phyloP scores from a whole-genome alignment of 2,329 filamentous ascomycete genomes.

The Hypoxylon sp. region DNA sequence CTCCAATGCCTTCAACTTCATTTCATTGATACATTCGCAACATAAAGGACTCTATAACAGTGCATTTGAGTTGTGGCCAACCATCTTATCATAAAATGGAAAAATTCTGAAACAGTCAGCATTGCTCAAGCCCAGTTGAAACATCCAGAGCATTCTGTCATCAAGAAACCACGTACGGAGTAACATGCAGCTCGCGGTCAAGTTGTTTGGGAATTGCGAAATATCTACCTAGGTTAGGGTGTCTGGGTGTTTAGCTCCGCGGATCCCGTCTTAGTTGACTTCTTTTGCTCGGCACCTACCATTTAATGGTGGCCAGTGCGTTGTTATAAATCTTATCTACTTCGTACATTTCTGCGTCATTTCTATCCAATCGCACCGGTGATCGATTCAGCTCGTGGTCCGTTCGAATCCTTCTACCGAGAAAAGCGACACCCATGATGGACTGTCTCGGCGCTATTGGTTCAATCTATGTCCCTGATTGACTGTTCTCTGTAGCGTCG shows the following conservation, averaged over 20 bases:
- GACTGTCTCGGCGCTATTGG: constrained; percentile 5
- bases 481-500: not conserved
- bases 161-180: not conserved
- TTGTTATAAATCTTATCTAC: not conserved
- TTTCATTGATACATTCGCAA: no score
- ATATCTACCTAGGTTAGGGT: no score
- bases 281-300: no score
- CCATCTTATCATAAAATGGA: no score
- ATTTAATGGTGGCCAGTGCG: not conserved
- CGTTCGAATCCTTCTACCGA: constrained; percentile 18
- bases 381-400: constrained; percentile 1
- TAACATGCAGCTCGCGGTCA: no score
- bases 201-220: no score
- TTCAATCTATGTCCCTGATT: no score
- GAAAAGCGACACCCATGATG: constrained; percentile 9
- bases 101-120: not conserved
- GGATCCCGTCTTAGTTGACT: not conserved
- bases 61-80: no score
- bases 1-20: no score
- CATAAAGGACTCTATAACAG: no score
- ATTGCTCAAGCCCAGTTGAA: not conserved
- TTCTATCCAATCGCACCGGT: constrained; percentile 7
- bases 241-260: no score
- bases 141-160: not conserved
- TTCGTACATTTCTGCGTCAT: not conserved